Base-by-base conservation (phyloP, 345 rosid genomes). In the Sonneratia alba region DNA sequence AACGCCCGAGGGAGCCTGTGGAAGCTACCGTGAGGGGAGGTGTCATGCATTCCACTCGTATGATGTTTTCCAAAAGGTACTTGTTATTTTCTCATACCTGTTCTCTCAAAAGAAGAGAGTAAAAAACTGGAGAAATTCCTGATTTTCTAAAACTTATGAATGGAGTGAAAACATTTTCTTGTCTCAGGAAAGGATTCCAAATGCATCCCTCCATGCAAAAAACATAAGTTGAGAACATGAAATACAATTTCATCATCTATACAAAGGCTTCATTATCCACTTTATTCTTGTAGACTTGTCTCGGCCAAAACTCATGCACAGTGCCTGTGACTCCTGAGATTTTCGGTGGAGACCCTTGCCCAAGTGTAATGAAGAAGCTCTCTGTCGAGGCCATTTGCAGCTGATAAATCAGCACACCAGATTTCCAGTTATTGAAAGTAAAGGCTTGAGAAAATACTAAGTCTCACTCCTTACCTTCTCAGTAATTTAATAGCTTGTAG, bases 341-440 rank as follows among this genome's bases (percentile, higher is more conserved):
- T 86, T 95, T 95, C 43, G 98, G 98, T 10, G 99, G 98, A 70
- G 99, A 95, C 77, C 99, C 99, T 0, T 95, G 99, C 75, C 96
- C 91, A 0, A 82, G 65, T 40, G 83, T 92, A 75, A 92, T 89
- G 99, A 96, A 96, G 87, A 91, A 92, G 68, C 92, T 96, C 16
- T 88, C 96, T 0, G 98, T 91, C 34, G 99, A 96, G 83, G 97
- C 85, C 27, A 67, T 96, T 70, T 96, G 99, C 75, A 81, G 88
- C 79, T 95, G 78, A 86, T 72, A 67, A 72, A 74, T 67, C 56
- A 59, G 66, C 56, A 65, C 62, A 27, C 38, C 37, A 62, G 27
- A 15, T 62, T 62, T 14, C 66, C 37, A 13, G 27, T 57, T 57
- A 47, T 13, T 47, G 51, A 47, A 47, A 8, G 51, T 13, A 47